These are phyloP conservation scores for Malassezia arunalokei DNA, from an alignment of 1,284 basidiomycete genomes.

Conservation along the genomic window DNA sequence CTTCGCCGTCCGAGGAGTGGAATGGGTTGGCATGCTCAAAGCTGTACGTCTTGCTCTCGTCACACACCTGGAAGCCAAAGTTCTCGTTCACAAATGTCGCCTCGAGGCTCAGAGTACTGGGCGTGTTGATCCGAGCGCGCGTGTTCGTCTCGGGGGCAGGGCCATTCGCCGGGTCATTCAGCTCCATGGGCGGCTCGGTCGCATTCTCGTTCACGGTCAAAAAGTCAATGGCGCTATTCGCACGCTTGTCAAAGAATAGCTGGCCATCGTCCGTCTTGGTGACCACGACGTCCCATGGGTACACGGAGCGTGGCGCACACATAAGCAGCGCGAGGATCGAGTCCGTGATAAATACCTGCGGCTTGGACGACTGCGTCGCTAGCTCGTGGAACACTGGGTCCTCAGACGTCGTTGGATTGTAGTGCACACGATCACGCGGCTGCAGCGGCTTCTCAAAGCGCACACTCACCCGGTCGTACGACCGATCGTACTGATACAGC, in stretches of 20 bases:
- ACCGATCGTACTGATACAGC: conserved; percentile 83
- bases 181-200: conserved; percentile 81
- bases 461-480: conserved; percentile 80
- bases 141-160: conserved; percentile 25
- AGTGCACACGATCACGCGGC: conserved; percentile 84
- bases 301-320: conserved; percentile 86
- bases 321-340: conserved; percentile 90
- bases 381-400: conserved; percentile 56
- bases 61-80: conserved; percentile 90
- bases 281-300: conserved; percentile 98
- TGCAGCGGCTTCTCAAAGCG: conserved; percentile 82
- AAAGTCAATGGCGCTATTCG: conserved; percentile 83
- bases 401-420: conserved; percentile 93
- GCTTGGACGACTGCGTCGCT: conserved; percentile 48
- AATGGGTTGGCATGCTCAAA: conserved; percentile 56
- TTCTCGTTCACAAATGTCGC: conserved; percentile 99
- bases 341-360: conserved; percentile 90
- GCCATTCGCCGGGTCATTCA: conserved; percentile 56
- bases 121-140: conserved; percentile 67
- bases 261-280: conserved; percentile 74
- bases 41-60: conserved; percentile 54
- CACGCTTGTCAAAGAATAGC: conserved; percentile 90
- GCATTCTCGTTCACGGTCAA: conserved; percentile 99
- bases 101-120: conserved; percentile 83
- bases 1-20: conserved; percentile 71